Conservation (phyloP, 768 basidiomycete genomes). For the Rhizopogon rudus region DNA sequence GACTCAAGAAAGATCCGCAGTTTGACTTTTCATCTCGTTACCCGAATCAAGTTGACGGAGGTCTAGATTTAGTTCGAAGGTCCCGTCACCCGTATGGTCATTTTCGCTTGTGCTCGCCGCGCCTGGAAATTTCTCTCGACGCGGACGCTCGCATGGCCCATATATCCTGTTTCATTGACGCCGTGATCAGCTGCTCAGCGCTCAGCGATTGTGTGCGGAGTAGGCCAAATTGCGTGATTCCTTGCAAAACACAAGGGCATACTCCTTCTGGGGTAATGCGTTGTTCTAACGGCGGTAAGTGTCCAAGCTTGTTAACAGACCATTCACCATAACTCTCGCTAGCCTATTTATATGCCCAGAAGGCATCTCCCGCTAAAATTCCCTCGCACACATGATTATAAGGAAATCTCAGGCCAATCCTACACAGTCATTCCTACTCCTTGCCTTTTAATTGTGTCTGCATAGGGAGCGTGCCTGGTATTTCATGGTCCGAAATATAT, state of each 20-base stretch:
- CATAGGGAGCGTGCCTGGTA: not conserved
- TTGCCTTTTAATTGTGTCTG: not conserved
- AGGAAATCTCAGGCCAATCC: not conserved
- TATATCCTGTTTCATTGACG: not conserved
- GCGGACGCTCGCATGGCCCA: too few relatives aligned
- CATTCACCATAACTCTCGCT: not conserved
- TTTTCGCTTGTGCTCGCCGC: too few relatives aligned
- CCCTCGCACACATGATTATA: not conserved
- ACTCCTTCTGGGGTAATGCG: not conserved
- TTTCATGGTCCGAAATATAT: not conserved
- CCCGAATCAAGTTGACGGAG: too few relatives aligned
- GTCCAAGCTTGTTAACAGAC: not conserved
- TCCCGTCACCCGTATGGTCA: too few relatives aligned
- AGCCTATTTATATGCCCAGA: not conserved
- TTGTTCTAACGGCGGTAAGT: slow-evolving; percentile 1
- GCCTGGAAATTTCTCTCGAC: too few relatives aligned
- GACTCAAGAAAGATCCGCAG: too few relatives aligned
- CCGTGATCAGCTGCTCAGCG: not conserved
- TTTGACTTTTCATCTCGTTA: too few relatives aligned
- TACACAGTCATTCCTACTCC: not conserved
- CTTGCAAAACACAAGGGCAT: not conserved
- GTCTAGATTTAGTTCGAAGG: too few relatives aligned
- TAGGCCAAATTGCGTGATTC: slow-evolving; percentile 1
- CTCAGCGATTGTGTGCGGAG: not conserved
- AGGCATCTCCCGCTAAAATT: not conserved